Base-by-base conservation (phyloP, 176 grass and related monocot genomes). In the Juncus effusus region DNA sequence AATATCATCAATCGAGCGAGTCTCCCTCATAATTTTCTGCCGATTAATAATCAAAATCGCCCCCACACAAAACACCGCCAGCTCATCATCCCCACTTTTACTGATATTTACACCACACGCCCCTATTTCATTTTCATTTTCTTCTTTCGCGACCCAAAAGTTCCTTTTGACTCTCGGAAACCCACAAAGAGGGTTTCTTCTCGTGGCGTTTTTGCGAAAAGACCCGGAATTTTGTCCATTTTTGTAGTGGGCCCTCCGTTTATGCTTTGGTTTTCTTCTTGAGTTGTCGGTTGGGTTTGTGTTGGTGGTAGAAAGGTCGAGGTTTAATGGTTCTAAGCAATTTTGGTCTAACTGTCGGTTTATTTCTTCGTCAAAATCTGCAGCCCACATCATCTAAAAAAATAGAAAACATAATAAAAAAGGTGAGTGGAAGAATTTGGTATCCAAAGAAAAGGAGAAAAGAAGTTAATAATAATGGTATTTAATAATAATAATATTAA, bases 361-460 rank as follows among this genome's bases (percentile, higher is more conserved):
- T 54, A 80, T 64, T 66, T 77, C 85, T 73, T 97, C 94, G 65
- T 92, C 78, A 84, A 97, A 97, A 86, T 97, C 94, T 80, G 94
- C 94, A 89, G 94, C 94, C 94, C 94, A 97, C 94, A 97, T 97
- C 94, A 92, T 97, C 94, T 97, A 67, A 71, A 72, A 62, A 70
- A 78, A 60, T 5, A 15, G 9, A 56, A 56, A 69, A 69, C 56
- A 13, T 28, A 28, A 28, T 28, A 28, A 28, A 28, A 28, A 28
- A 28, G 19, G 19, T 28, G 1, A 28, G 19, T 28, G 19, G 19
- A 28, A 28, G 19, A 28, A 28, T 28, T 28, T 28, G 19, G 19
- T 28, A 28, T 28, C 19, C 19, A 28, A 28, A 28, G 19, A 28
- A 28, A 28, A 28, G 19, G 19, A 28, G 19, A 28, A 28, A 28